Evolutionary conservation across 192 early-diverging fungal genomes (phyloP).

Genomic region (Podila epigama): DNA sequence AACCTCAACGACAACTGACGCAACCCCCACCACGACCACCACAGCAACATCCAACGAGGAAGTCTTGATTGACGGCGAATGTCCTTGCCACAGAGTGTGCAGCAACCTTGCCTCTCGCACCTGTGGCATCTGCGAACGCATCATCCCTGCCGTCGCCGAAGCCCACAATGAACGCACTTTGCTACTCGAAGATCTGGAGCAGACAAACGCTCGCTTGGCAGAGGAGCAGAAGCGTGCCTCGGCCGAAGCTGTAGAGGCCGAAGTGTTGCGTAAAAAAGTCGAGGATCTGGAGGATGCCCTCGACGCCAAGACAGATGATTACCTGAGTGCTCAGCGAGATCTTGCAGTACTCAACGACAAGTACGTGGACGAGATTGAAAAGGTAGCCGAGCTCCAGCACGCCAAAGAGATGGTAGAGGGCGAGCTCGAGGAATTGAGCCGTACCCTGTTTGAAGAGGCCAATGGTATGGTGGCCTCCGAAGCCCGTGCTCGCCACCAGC

Average conservation of each 20-base stretch:
- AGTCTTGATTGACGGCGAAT: conserved; percentile 18
- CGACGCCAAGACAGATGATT: conserved; percentile 74
- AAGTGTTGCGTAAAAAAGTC: conserved; percentile 61
- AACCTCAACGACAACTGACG: not conserved
- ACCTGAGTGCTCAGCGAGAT: conserved; percentile 67
- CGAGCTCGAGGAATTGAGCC: conserved; percentile 95
- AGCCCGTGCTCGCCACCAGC: conserved; percentile 65
- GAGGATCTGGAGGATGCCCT: conserved; percentile 74
- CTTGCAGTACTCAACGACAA: conserved; percentile 80
- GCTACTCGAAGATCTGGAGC: conserved; percentile 59
- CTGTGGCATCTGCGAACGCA: conserved; percentile 49
- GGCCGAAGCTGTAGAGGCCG: conserved; percentile 63
- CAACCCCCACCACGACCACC: not conserved
- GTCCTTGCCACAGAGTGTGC: conserved; percentile 44
- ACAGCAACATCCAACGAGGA: conserved; percentile 4
- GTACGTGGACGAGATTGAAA: conserved; percentile 85
- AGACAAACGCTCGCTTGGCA: conserved; percentile 57
- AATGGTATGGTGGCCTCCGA: conserved; percentile 93
- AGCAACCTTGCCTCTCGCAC: conserved; percentile 1
- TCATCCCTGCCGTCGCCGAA: conserved; percentile 48
- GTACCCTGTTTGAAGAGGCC: conserved; percentile 92
- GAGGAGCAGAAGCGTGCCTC: conserved; percentile 62
- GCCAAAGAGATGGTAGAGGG: conserved; percentile 92
- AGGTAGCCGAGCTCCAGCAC: conserved; percentile 86
- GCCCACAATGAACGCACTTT: conserved; percentile 54